phyloP scores from a whole-genome alignment of 305 asterid genomes.

The Fraxinus platypoda region DNA sequence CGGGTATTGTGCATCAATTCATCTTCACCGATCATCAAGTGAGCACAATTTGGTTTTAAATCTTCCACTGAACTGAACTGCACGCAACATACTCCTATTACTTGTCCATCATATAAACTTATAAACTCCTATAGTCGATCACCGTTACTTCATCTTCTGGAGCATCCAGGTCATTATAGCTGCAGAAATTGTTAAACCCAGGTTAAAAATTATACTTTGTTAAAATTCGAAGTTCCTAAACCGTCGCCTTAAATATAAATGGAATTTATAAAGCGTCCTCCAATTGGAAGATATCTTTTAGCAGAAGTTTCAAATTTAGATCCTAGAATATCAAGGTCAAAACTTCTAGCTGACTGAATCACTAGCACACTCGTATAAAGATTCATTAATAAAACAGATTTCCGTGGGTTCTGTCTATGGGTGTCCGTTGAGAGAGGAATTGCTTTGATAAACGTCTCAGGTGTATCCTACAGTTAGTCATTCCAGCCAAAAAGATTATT shows the following conservation, averaged over 20 bases:
- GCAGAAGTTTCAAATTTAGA: not conserved
- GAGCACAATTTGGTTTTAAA: not conserved
- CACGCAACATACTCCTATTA: not conserved
- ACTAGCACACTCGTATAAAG: not conserved
- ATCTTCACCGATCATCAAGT: slow-evolving; percentile 14
- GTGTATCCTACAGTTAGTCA: not conserved
- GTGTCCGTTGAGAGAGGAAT: not conserved
- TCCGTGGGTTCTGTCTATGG: not conserved
- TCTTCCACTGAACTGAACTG: not conserved
- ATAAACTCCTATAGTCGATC: slow-evolving; percentile 91
- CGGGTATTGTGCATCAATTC: not conserved
- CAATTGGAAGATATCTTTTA: not conserved
- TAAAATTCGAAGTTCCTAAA: not conserved
- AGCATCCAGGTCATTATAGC: slow-evolving; percentile 98
- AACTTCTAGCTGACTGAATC: not conserved
- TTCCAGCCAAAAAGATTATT: not conserved
- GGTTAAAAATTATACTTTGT: slow-evolving; percentile 19
- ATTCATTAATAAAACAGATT: not conserved
- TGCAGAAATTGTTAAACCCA: slow-evolving; percentile 35
- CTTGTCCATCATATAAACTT: slow-evolving; percentile 21
- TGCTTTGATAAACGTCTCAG: not conserved
- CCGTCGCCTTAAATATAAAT: not conserved
- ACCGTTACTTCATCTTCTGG: slow-evolving; percentile 99
- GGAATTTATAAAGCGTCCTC: not conserved
- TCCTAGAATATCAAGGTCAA: not conserved